phyloP scores from a whole-genome alignment of 176 grass and related monocot species.

The Zoysia pacifica region DNA sequence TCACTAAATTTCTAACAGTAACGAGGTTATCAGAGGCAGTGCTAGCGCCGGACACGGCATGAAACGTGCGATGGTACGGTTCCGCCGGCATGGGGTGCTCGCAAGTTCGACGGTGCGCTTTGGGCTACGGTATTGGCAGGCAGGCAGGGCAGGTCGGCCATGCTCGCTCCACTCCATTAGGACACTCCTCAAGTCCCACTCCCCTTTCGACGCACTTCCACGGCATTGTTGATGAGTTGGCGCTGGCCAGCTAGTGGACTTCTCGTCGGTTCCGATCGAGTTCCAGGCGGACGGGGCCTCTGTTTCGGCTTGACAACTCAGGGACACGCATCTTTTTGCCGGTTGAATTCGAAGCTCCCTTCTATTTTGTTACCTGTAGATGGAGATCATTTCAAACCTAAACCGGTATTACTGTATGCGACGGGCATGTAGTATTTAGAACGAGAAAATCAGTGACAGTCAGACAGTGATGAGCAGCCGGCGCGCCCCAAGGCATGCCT shows the following conservation, averaged over 20 bases:
- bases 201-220: neutral
- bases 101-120: neutral
- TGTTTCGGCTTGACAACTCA: neutral
- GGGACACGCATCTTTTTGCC: neutral
- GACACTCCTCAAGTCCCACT: neutral
- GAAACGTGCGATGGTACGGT: neutral
- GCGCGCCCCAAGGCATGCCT: no score
- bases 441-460: neutral
- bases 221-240: neutral
- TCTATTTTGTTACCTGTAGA: no score
- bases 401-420: no score
- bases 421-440: no score
- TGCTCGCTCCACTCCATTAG: slow-evolving; percentile 13
- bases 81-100: slow-evolving; percentile 8
- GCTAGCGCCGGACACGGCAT: neutral
- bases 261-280: neutral
- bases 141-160: slow-evolving; percentile 9
- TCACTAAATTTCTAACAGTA: no score
- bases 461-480: neutral
- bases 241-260: neutral
- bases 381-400: neutral
- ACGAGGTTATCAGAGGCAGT: no score
- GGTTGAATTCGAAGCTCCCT: no score
- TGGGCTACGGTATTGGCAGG: neutral
- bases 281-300: neutral